Base-by-base conservation (phyloP, 2,329 filamentous ascomycete species). In the Fusarium irregulare region DNA sequence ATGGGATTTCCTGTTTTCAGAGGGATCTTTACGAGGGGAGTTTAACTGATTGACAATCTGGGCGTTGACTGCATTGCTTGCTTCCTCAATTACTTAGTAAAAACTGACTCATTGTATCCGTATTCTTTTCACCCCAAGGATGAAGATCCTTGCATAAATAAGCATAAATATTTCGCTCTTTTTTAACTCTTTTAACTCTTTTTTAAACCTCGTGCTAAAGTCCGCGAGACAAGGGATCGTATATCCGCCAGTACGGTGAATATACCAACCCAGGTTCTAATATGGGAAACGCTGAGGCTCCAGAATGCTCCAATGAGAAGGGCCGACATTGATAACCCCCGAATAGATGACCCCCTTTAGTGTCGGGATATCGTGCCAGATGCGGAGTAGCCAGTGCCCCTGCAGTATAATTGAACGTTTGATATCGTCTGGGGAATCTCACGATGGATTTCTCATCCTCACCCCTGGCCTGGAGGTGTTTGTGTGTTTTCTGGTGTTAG, bases 401-500 rank as follows among this genome's bases (percentile, higher is more conserved):
- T 66, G 14, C 62, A 25, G 54, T 49, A 55, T 66, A 61, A 66
- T 66, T 61, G 37, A 62, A 45, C 37, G 55, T 61, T 66, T 61
- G 56, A 50, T 66, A 50, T 61, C 56, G 61, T 56, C 63, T 64
- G 60, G 62, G 48, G 62, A 55, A 55, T 34, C 47, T 55, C 27
- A 20, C 40, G 27, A 48, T 37, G 55, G 41, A 64, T 21, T 46
- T 45, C 44, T 46, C 37, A 44, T 56, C 18, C 10, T 30, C 30
- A 20, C 13, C 28, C 16, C 60, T 21, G 61, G 34, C 16, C 60
- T 21, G 61, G 34, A 25, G 11, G 28, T 32, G 30, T 30, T 18
- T 28, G 14, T 14, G 34, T 32, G 30, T 30, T 18, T 28, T 32
- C 30, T 32, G 12, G 28, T 37, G 34, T 37, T 18, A n/a, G 34